Conservation (phyloP, 768 basidiomycete genomes). For the Suillus weaverae region DNA sequence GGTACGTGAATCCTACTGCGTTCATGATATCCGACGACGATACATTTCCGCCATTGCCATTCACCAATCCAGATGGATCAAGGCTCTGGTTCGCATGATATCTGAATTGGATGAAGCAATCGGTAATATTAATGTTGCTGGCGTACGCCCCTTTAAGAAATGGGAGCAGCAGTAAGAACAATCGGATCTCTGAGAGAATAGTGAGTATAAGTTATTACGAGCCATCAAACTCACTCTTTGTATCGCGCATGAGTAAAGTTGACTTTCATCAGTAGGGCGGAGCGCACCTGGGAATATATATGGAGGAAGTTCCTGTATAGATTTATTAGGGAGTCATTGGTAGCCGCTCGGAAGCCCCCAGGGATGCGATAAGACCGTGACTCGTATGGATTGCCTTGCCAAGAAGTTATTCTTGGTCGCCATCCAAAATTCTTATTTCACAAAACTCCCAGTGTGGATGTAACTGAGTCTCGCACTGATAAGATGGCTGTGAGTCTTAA, state of each 20-base stretch:
- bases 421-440: neutral
- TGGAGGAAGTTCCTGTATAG: neutral
- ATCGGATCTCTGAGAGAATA: neutral
- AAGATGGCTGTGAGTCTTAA: neutral
- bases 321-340: neutral
- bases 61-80: slow-evolving; percentile 3
- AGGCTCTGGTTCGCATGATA: neutral
- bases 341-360: neutral
- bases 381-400: neutral
- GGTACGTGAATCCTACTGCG: slow-evolving; percentile 12
- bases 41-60: neutral
- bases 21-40: slow-evolving; percentile 1
- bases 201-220: neutral
- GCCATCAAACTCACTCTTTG: neutral
- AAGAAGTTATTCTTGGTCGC: neutral
- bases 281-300: neutral
- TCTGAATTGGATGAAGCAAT: slow-evolving; percentile 16
- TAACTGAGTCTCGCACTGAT: neutral
- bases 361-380: neutral
- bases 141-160: neutral
- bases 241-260: neutral
- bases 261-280: neutral
- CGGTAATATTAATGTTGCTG: slow-evolving; percentile 6
- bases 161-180: neutral
- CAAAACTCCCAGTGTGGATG: neutral